These are phyloP conservation scores for Chrysochromulina tobinii DNA, from an alignment of 78 protist genomes.

Conservation along the genomic window DNA sequence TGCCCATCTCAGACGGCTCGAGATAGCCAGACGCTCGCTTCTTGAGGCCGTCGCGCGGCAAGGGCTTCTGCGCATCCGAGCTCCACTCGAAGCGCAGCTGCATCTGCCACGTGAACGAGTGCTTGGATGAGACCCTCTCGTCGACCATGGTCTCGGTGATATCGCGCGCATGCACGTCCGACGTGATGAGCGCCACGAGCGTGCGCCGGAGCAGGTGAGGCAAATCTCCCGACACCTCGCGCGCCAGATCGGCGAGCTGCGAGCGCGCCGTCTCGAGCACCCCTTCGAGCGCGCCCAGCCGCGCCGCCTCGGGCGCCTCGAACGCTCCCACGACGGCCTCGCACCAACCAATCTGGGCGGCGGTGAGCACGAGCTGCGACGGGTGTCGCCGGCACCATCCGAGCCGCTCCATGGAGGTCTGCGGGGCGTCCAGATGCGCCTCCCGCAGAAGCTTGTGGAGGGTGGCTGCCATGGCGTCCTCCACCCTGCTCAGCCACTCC, in stretches of 20 bases:
- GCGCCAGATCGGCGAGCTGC: too few species aligned
- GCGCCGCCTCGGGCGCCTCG: not conserved
- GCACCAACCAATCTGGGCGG: slow-evolving; percentile 78
- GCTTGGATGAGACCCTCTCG: not conserved
- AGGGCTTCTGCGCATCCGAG: too few species aligned
- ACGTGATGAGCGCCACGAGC: slow-evolving; percentile 44
- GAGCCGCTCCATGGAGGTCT: too few species aligned
- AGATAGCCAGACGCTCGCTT: too few species aligned
- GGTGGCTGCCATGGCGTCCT: not conserved
- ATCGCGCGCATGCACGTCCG: slow-evolving; percentile 60
- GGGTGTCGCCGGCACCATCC: slow-evolving; percentile 61
- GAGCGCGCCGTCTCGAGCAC: too few species aligned
- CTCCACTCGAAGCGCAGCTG: slow-evolving; percentile 17
- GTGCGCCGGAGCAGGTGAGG: not conserved
- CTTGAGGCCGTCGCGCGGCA: too few species aligned
- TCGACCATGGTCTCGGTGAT: slow-evolving; percentile 27
- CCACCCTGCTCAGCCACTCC: slow-evolving; percentile 28
- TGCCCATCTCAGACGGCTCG: too few species aligned
- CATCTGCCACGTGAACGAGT: slow-evolving; percentile 62
- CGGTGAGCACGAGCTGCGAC: slow-evolving; percentile 78
- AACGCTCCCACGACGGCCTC: slow-evolving; percentile 44
- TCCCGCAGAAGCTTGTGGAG: slow-evolving; percentile 28
- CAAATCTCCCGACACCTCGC: too few species aligned
- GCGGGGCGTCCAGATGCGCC: too few species aligned
- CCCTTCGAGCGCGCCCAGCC: too few species aligned